phyloP scores from a whole-genome alignment of 345 rosid genomes.

The Melaleuca quinquenervia region DNA sequence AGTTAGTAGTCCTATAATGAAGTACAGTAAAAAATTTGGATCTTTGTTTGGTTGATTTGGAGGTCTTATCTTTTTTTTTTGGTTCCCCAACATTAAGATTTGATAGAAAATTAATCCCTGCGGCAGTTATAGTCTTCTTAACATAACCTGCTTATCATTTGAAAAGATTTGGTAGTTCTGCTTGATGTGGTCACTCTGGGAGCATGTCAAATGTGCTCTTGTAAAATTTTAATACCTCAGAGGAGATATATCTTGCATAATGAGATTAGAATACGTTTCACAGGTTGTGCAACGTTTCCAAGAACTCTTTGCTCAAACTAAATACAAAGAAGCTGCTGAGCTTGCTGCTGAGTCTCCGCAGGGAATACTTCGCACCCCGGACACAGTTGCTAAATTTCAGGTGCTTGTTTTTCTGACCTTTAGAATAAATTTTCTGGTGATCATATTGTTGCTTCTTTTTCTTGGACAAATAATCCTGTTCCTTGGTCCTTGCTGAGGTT shows the following conservation, averaged over 20 bases:
- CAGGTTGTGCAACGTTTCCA: conserved; percentile 99
- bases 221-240: background rate
- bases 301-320: conserved; percentile 92
- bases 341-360: conserved; percentile 99
- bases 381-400: conserved; percentile 98
- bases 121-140: background rate
- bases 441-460: background rate
- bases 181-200: background rate
- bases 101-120: background rate
- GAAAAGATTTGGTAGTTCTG: background rate
- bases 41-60: background rate
- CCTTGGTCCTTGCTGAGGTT: background rate
- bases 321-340: conserved; percentile 99
- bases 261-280: background rate
- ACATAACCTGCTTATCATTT: background rate
- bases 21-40: background rate
- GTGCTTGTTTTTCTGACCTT: conserved; percentile 20
- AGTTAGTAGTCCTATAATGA: background rate
- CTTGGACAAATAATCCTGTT: background rate
- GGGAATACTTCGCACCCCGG: conserved; percentile 94
- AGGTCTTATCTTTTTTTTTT: background rate
- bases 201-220: background rate
- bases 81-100: background rate
- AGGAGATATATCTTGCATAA: background rate
- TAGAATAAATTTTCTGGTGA: background rate